A percentile compares a stretch with the other conserved stretches of the same genome.
Conservation (phyloP, 192 early-diverging fungal genomes). For the Coemansia sp. region DNA sequence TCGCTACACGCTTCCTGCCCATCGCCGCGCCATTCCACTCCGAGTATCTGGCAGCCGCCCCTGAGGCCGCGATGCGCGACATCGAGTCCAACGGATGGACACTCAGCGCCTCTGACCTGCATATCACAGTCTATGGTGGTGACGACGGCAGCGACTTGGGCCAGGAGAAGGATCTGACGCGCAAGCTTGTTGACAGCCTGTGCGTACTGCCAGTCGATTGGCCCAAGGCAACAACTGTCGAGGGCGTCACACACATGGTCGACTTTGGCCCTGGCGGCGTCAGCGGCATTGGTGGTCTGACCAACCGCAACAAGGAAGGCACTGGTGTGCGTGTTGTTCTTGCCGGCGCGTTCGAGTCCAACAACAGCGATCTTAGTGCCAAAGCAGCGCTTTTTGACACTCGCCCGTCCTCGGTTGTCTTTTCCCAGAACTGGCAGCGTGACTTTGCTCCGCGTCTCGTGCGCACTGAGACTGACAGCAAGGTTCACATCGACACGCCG, state of each 20-base stretch:
- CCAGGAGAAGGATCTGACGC: conserved; percentile 59
- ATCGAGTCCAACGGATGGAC: conserved; percentile 62
- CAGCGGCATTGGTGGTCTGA: conserved; percentile 86
- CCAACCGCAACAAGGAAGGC: conserved; percentile 91
- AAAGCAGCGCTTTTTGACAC: conserved; percentile 80
- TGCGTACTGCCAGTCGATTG: conserved; percentile 67
- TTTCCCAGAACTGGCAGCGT: conserved; percentile 84
- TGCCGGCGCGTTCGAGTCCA: conserved; percentile 39
- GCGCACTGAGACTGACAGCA: conserved; percentile 64
- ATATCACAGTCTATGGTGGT: conserved; percentile 77
- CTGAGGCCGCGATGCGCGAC: conserved; percentile 67
- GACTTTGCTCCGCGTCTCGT: conserved; percentile 83
- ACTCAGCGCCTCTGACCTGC: conserved; percentile 66
- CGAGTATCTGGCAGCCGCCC: conserved; percentile 69
- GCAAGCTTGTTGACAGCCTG: conserved; percentile 70
- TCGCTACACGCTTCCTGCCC: conserved; percentile 88
- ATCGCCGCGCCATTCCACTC: conserved; percentile 93
- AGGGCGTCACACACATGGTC: conserved; percentile 77
- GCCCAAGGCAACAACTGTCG: conserved; percentile 63
- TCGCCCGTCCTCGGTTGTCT: conserved; percentile 69
- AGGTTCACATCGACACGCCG: conserved; percentile 81
- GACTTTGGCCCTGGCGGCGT: conserved; percentile 92
- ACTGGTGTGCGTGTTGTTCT: conserved; percentile 67
- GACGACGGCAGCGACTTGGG: conserved; percentile 78
- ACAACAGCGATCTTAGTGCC: conserved; percentile 69